A percentile compares a stretch with the other conserved stretches of the same genome.
Conservation (phyloP, 2,329 filamentous ascomycete species). For the Aureobasidium sp. region DNA sequence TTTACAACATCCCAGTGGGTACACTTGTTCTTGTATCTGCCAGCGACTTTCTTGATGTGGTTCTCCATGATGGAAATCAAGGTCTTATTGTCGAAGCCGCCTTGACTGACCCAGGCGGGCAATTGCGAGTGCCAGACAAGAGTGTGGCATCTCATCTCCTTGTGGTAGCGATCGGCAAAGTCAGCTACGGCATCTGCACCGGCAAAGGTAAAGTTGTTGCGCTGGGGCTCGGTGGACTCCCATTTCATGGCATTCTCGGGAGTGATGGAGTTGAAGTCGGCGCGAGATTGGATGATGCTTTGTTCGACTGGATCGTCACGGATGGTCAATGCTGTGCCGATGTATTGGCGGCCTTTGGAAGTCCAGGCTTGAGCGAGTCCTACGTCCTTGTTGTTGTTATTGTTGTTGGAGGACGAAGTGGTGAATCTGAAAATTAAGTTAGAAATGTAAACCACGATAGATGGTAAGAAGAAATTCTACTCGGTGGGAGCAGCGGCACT, state of each 20-base stretch:
- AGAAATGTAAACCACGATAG: not conserved
- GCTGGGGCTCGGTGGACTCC: constrained; percentile 42
- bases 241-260: constrained; percentile 46
- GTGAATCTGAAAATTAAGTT: not conserved
- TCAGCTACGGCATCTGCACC: constrained; percentile 39
- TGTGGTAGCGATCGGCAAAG: constrained; percentile 39
- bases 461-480: constrained; percentile 20
- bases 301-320: constrained; percentile 29
- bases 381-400: not conserved
- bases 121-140: constrained; percentile 48
- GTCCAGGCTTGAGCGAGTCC: constrained; percentile 19
- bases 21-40: constrained; percentile 44
- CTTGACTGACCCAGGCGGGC: constrained; percentile 41
- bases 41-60: constrained; percentile 44
- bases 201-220: constrained; percentile 38
- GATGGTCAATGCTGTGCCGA: constrained; percentile 41
- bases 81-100: constrained; percentile 43
- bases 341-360: constrained; percentile 34
- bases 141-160: constrained; percentile 44
- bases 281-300: constrained; percentile 4
- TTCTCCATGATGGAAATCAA: constrained; percentile 45
- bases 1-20: constrained; percentile 46
- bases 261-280: constrained; percentile 39
- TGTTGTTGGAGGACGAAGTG: not conserved
- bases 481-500: constrained; percentile 26